Base-by-base conservation (phyloP, 305 asterid genomes). In the Caryopteris hybrid region DNA sequence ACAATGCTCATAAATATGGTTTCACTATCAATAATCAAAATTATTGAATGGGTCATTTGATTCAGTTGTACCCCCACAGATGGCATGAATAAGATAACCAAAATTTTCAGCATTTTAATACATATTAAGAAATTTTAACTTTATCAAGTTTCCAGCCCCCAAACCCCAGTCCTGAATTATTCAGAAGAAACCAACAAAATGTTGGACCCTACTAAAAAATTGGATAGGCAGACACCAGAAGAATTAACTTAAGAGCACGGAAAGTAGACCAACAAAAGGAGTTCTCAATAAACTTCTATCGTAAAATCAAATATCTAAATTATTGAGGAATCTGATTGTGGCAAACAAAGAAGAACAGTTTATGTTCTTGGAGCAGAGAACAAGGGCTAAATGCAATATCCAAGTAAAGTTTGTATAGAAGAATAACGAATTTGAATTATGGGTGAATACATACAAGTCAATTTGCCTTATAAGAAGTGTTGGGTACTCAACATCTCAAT, bases 101-200 rank as follows among this genome's bases (percentile, higher is more conserved):
- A 39, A 22, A n/a, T 50, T 36, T 41, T 57, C 25, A 71, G 13
- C 12, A 34, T 38, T 55, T 46, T 45, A 11, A 43, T 56, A 45
- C 34, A 58, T 31, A n/a, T 9, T 23, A 41, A 56, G 20, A 18
- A 33, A 52, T 12, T 45, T 50, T 16, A 46, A 64, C 20, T 25
- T 41, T 21, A 68, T 52, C 57, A n/a, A n/a, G n/a, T n/a, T n/a
- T n/a, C n/a, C n/a, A 41, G 16, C 31, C 61, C 47, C 47, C 50
- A 46, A 22, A 31, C 52, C 27, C 50, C 43, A 34, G 17, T 48
- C n/a, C 69, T 12, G 34, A 16, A 45, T 31, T 46, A 46, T 34
- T 25, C 70, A 43, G 61, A 29, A 74, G 55, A 61, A 45, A 68
- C 43, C 36, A 53, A 20, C 36, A 69, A 64, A 43, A 25, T 14